These are phyloP conservation scores for Debaryomyces robertsiae DNA, from an alignment of 1,139 yeast species.

Conservation along the genomic window DNA sequence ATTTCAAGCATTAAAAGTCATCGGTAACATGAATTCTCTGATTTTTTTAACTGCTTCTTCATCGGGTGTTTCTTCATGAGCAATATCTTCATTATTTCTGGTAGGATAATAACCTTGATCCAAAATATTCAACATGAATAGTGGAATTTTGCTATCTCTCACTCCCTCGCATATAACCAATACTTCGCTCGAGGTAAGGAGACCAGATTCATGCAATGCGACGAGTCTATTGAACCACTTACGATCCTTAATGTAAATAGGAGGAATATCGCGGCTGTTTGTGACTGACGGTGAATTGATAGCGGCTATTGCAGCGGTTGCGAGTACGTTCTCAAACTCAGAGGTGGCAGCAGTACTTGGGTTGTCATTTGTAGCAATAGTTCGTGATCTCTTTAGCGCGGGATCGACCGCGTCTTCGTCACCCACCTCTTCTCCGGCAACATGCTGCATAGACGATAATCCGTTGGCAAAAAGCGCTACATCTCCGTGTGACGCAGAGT, in stretches of 20 bases:
- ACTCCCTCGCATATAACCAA: slow-evolving; percentile 42
- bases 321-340: slow-evolving; percentile 35
- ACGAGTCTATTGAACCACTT: slow-evolving; percentile 43
- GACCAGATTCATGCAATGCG: slow-evolving; percentile 32
- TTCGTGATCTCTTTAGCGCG: slow-evolving; percentile 29
- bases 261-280: slow-evolving; percentile 24
- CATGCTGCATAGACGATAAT: slow-evolving; percentile 10
- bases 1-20: slow-evolving; percentile 28
- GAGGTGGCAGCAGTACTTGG: slow-evolving; percentile 17
- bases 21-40: slow-evolving; percentile 41
- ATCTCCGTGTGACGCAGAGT: slow-evolving; percentile 10
- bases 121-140: slow-evolving; percentile 41
- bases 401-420: slow-evolving; percentile 36
- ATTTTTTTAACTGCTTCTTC: slow-evolving; percentile 38
- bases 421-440: slow-evolving; percentile 7
- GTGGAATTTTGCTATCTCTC: slow-evolving; percentile 42
- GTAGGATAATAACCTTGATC: slow-evolving; percentile 37
- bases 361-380: slow-evolving; percentile 12
- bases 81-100: slow-evolving; percentile 20
- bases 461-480: slow-evolving; percentile 14
- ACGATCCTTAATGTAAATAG: slow-evolving; percentile 39
- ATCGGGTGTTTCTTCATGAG: slow-evolving; percentile 29
- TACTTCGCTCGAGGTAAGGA: slow-evolving; percentile 35
- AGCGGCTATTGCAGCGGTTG: slow-evolving; percentile 39
- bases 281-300: slow-evolving; percentile 35